These are phyloP conservation scores for Fusarium continuum DNA, from an alignment of 2,329 filamentous ascomycete species.

Conservation along the genomic window DNA sequence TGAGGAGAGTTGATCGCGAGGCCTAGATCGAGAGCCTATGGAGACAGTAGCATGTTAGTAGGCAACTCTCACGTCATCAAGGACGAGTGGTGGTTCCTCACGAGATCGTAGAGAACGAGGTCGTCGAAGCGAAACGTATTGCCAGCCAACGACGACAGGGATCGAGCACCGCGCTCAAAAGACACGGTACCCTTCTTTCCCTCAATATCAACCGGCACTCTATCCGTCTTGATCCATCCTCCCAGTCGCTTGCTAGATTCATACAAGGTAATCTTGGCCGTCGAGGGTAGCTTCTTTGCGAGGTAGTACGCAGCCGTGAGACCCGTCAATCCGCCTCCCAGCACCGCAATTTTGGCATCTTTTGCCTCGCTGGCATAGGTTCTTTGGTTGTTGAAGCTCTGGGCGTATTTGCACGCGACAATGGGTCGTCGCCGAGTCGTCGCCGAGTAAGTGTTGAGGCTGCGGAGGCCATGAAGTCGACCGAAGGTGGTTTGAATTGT, in stretches of 20 bases:
- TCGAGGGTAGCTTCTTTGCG: slow-evolving; percentile 68
- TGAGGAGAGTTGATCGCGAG: slow-evolving; percentile 60
- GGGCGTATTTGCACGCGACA: slow-evolving; percentile 4
- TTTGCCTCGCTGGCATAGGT: slow-evolving; percentile 31
- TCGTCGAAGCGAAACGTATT: slow-evolving; percentile 63
- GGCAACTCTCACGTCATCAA: neutral
- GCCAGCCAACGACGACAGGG: slow-evolving; percentile 66
- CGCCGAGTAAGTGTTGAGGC: slow-evolving; percentile 18
- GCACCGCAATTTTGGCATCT: slow-evolving; percentile 65
- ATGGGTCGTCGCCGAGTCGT: slow-evolving; percentile 18
- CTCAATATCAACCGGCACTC: slow-evolving; percentile 63
- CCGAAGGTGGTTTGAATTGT: slow-evolving; percentile 4
- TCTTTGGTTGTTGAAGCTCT: slow-evolving; percentile 10
- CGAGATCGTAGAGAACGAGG: slow-evolving; percentile 74
- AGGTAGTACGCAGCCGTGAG: slow-evolving; percentile 82
- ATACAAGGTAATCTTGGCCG: slow-evolving; percentile 80
- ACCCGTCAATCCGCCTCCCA: slow-evolving; percentile 86
- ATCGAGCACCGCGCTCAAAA: slow-evolving; percentile 87
- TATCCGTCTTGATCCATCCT: slow-evolving; percentile 82
- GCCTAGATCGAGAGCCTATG: slow-evolving; percentile 50
- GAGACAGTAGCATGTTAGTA: slow-evolving; percentile 33
- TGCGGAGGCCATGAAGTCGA: slow-evolving; percentile 31
- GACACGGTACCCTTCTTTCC: slow-evolving; percentile 67
- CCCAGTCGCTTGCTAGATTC: slow-evolving; percentile 76
- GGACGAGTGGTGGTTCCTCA: slow-evolving; percentile 53